Percentiles rank a stretch among this genome's conserved stretches.
Conservation (phyloP, 352 stramenopile species). For the Phytophthora pluvialis region DNA sequence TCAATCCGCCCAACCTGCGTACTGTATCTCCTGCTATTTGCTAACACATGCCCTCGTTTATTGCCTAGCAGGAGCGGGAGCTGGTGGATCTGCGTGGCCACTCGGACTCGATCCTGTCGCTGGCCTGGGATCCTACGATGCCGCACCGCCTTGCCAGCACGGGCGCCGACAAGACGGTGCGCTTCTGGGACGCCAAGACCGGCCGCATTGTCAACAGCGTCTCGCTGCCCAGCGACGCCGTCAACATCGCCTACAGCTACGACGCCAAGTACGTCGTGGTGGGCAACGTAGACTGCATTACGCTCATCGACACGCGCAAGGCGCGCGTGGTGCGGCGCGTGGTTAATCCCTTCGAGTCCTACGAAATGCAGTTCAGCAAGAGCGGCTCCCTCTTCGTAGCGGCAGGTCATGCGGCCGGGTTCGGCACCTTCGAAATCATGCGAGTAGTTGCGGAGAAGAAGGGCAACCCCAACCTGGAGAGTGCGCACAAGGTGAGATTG, state of each 20-base stretch:
- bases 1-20: background rate
- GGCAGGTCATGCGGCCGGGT: conserved; percentile 73
- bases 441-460: conserved; percentile 80
- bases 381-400: conserved; percentile 82
- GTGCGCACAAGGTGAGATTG: conserved; percentile 72
- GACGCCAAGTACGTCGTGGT: conserved; percentile 86
- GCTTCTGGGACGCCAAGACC: conserved; percentile 85
- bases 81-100: conserved; percentile 72
- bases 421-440: conserved; percentile 88
- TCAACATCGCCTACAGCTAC: conserved; percentile 83
- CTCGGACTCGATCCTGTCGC: conserved; percentile 72
- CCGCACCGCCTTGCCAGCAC: conserved; percentile 72
- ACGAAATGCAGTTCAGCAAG: conserved; percentile 87
- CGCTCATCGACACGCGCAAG: conserved; percentile 85
- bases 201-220: conserved; percentile 81
- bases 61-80: conserved; percentile 48
- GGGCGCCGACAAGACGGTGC: conserved; percentile 81
- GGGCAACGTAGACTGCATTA: conserved; percentile 77
- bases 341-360: conserved; percentile 84
- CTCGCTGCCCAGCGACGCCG: conserved; percentile 70
- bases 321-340: conserved; percentile 77
- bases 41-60: conserved; percentile 1
- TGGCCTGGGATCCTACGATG: conserved; percentile 79
- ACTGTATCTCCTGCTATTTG: background rate
- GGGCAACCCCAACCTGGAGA: conserved; percentile 81